Conservation (phyloP, 441 rosid species). For the Brassica hybrid region DNA sequence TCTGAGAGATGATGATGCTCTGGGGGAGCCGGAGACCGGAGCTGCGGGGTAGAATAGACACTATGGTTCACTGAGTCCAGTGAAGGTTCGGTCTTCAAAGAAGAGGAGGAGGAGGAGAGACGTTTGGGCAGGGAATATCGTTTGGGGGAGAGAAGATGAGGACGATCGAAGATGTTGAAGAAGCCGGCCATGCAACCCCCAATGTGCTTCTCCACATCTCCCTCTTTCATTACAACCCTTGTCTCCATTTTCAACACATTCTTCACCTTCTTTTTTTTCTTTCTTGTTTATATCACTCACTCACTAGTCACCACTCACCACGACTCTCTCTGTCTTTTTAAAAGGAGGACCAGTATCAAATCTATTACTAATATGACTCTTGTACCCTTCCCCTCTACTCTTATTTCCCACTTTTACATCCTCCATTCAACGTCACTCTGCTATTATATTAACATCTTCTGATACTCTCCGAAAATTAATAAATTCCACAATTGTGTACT, state of each 20-base stretch:
- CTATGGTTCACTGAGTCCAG: constrained; percentile 48
- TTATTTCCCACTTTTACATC: background rate
- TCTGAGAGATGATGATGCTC: constrained; percentile 41
- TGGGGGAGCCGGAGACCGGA: constrained; percentile 11
- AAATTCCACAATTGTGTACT: background rate
- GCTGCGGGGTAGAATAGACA: constrained; percentile 51
- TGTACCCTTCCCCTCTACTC: constrained; percentile 6
- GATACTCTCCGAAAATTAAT: background rate
- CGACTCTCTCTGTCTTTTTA: background rate
- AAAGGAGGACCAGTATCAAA: background rate
- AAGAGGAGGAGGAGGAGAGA: constrained; percentile 48
- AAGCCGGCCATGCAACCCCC: constrained; percentile 99
- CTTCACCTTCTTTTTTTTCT: background rate
- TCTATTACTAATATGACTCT: background rate
- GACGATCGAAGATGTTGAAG: constrained; percentile 93
- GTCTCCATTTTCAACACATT: constrained; percentile 32
- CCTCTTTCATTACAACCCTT: constrained; percentile 45
- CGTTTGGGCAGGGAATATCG: constrained; percentile 68
- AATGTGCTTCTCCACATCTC: constrained; percentile 61
- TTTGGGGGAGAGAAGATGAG: constrained; percentile 64
- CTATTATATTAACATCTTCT: background rate
- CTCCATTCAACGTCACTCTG: background rate
- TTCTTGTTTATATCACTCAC: background rate
- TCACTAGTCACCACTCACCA: constrained; percentile 3
- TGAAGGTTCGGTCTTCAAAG: constrained; percentile 1